A percentile compares a stretch with the other conserved stretches of the same genome.
phyloP scores from a whole-genome alignment of 805 yeast genomes.

The Komagataella phaffii region DNA sequence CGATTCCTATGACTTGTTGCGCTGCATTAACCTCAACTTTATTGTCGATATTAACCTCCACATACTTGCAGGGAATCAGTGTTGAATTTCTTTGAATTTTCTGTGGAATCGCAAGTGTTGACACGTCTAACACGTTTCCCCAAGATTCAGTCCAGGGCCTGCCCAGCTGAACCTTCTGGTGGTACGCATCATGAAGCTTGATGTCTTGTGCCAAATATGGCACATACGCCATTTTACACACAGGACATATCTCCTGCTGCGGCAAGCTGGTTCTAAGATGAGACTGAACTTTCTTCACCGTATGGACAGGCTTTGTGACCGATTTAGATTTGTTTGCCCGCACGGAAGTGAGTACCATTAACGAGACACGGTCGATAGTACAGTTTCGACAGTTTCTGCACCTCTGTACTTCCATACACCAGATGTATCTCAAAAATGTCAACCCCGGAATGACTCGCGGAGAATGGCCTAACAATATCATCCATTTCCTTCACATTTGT shows the following conservation, averaged over 20 bases:
- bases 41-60: slow-evolving; percentile 20
- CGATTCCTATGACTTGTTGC: slow-evolving; percentile 32
- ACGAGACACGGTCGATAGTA: background rate
- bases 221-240: slow-evolving; percentile 42
- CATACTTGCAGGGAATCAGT: slow-evolving; percentile 4
- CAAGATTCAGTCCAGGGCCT: slow-evolving; percentile 28
- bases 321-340: background rate
- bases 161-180: slow-evolving; percentile 33
- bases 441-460: background rate
- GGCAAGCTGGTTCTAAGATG: background rate
- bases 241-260: background rate
- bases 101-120: background rate
- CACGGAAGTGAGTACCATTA: background rate
- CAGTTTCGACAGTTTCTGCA: background rate
- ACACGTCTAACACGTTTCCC: slow-evolving; percentile 14
- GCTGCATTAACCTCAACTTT: slow-evolving; percentile 19
- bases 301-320: background rate
- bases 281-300: background rate
- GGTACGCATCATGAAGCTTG: slow-evolving; percentile 38
- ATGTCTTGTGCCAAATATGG: slow-evolving; percentile 26
- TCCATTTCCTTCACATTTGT: background rate
- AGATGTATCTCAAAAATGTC: background rate
- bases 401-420: background rate
- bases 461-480: background rate
- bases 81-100: no score